Percentiles rank a stretch among this genome's conserved stretches.
These are phyloP conservation scores for Fusarium multiceps DNA, from an alignment of 2,329 filamentous ascomycete species.

Conservation along the genomic window DNA sequence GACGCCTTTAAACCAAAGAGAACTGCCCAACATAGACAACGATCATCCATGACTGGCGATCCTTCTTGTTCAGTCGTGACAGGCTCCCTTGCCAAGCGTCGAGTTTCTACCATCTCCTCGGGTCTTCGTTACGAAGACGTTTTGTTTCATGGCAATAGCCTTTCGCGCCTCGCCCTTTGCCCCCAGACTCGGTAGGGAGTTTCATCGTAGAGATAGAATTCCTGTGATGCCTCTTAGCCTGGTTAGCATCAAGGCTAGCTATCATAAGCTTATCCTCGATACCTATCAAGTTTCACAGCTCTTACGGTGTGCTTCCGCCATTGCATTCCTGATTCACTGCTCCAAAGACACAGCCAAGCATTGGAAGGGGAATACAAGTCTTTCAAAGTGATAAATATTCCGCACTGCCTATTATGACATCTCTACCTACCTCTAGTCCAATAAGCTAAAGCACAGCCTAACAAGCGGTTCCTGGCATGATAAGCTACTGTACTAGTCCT, in stretches of 20 bases:
- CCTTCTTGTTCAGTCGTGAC: neutral
- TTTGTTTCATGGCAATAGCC: conserved; percentile 18
- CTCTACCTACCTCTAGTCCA: neutral
- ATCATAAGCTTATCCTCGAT: neutral
- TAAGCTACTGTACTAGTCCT: neutral
- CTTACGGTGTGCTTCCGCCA: neutral
- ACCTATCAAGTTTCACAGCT: neutral
- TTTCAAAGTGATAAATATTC: neutral
- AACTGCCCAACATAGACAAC: neutral
- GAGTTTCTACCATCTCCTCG: neutral
- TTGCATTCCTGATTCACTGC: neutral
- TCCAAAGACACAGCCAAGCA: neutral
- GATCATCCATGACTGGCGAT: conserved; percentile 2
- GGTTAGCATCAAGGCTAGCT: neutral
- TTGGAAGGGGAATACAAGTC: neutral
- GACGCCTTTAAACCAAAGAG: conserved; percentile 6
- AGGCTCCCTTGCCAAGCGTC: neutral
- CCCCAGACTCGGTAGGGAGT: conserved; percentile 3
- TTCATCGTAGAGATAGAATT: neutral
- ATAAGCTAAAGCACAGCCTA: neutral
- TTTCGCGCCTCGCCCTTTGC: conserved; percentile 4
- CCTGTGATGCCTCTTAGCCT: neutral
- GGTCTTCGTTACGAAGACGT: neutral
- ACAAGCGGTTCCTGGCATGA: conserved; percentile 15
- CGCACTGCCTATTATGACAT: neutral